Evolutionary conservation across 2,329 filamentous ascomycete species (phyloP).

Genomic region (Pyrenochaeta sp.): DNA sequence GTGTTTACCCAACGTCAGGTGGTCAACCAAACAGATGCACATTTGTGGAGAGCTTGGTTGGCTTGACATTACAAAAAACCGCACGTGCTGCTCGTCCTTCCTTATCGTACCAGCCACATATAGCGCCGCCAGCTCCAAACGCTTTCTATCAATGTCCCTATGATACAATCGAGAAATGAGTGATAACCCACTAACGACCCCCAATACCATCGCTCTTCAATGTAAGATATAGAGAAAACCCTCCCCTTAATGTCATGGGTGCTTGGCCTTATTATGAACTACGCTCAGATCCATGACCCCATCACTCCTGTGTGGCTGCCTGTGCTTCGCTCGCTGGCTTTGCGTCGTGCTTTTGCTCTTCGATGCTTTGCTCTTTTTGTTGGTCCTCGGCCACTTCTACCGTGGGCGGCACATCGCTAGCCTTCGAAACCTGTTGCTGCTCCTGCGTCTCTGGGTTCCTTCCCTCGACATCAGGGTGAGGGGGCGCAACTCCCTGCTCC

Average conservation of each 20-base stretch:
- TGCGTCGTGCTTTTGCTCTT: slow-evolving; percentile 42
- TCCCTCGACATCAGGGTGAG: slow-evolving; percentile 65
- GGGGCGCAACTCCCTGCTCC: slow-evolving; percentile 54
- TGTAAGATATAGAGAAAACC: not conserved
- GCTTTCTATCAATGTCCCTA: slow-evolving; percentile 21
- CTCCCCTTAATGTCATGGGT: not conserved
- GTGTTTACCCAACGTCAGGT: too few species aligned
- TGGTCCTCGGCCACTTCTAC: slow-evolving; percentile 52
- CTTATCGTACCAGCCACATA: slow-evolving; percentile 5
- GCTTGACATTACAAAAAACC: too few species aligned
- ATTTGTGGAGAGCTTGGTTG: too few species aligned
- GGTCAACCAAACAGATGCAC: slow-evolving; percentile 17
- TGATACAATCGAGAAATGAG: slow-evolving; percentile 18
- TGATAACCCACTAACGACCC: too few species aligned
- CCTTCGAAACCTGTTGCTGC: slow-evolving; percentile 46
- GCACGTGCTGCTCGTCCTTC: slow-evolving; percentile 6
- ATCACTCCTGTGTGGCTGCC: slow-evolving; percentile 42
- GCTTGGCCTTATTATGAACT: not conserved
- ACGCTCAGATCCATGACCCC: not conserved
- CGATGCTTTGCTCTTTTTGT: slow-evolving; percentile 54
- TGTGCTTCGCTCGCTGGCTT: slow-evolving; percentile 50
- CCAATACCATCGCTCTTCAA: slow-evolving; percentile 2
- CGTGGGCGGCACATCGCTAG: slow-evolving; percentile 50
- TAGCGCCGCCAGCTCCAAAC: slow-evolving; percentile 18
- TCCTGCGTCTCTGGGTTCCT: slow-evolving; percentile 63